Evolutionary conservation across 176 grass and related monocot genomes (phyloP).

Genomic region (Oryza punctata): DNA sequence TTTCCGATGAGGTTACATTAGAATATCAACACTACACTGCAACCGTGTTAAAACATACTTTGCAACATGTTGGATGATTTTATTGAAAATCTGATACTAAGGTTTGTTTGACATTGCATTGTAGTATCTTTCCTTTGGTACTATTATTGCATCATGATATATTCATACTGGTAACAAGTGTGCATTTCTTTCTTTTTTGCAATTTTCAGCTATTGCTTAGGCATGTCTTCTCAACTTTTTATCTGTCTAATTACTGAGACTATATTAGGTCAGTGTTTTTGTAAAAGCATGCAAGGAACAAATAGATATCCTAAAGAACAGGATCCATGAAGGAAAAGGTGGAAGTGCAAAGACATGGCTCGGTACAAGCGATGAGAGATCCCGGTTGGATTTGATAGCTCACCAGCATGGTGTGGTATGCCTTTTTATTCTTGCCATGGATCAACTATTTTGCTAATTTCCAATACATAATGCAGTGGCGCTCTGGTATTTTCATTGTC

Average conservation of each 20-base stretch:
- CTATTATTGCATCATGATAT: constrained; percentile 1
- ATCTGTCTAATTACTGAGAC: constrained; percentile 37
- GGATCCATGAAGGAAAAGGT: constrained; percentile 70
- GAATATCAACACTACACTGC: not conserved
- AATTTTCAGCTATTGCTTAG: not conserved
- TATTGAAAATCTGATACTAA: not conserved
- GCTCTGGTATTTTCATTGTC: not conserved
- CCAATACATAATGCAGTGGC: not conserved
- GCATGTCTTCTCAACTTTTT: not conserved
- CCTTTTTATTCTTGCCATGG: constrained; percentile 34
- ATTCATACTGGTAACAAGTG: not conserved
- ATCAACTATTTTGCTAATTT: constrained; percentile 20
- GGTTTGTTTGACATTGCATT: not conserved
- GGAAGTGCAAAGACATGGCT: constrained; percentile 70
- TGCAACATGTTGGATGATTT: not conserved
- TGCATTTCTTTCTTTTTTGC: not conserved
- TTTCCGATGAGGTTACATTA: not conserved
- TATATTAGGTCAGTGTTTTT: constrained; percentile 76
- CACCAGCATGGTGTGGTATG: constrained; percentile 98
- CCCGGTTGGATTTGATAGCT: constrained; percentile 84
- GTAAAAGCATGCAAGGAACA: constrained; percentile 97
- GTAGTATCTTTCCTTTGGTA: not conserved
- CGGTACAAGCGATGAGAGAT: constrained; percentile 57
- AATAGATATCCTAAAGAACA: constrained; percentile 93
- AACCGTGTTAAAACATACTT: not conserved